Percentiles rank a stretch among this genome's conserved stretches.
These are phyloP conservation scores for Pythium oligandrum DNA, from an alignment of 352 stramenopile genomes.

Conservation along the genomic window DNA sequence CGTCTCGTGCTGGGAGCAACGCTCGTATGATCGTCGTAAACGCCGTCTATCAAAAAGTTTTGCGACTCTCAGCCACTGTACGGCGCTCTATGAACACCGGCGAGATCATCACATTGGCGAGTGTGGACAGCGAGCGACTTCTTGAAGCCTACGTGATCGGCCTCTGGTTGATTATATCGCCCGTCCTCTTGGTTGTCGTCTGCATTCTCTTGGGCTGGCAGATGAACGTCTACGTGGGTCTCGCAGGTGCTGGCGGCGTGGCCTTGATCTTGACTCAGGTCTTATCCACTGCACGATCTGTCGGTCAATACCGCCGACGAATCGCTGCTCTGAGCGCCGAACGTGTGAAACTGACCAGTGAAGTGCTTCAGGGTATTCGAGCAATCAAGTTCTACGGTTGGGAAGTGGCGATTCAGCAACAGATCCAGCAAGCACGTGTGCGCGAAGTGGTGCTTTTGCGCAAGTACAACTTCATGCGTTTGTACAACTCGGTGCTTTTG, in stretches of 20 bases:
- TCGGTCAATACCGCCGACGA: slow-evolving; percentile 18
- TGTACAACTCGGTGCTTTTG: slow-evolving; percentile 50
- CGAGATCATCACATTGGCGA: slow-evolving; percentile 34
- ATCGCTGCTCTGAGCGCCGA: slow-evolving; percentile 29
- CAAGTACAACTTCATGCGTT: slow-evolving; percentile 49
- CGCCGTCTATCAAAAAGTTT: slow-evolving; percentile 31
- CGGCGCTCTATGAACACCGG: slow-evolving; percentile 27
- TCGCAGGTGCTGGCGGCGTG: slow-evolving; percentile 14
- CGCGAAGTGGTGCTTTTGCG: slow-evolving; percentile 39
- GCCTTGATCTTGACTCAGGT: slow-evolving; percentile 15
- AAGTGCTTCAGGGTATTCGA: slow-evolving; percentile 86
- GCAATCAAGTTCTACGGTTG: slow-evolving; percentile 91
- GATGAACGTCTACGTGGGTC: slow-evolving; percentile 11
- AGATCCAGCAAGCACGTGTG: slow-evolving; percentile 33
- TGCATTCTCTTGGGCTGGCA: slow-evolving; percentile 25
- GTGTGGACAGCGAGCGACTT: slow-evolving; percentile 32
- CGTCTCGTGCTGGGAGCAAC: slow-evolving; percentile 26
- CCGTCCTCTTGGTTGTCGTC: slow-evolving; percentile 24
- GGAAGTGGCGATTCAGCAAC: slow-evolving; percentile 42
- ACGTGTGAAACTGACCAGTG: slow-evolving; percentile 91
- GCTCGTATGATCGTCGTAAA: slow-evolving; percentile 32
- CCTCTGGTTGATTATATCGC: slow-evolving; percentile 23
- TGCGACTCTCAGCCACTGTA: slow-evolving; percentile 26
- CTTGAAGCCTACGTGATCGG: slow-evolving; percentile 28
- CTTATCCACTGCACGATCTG: slow-evolving; percentile 9